These are phyloP conservation scores for Botrytis paeoniae DNA, from an alignment of 2,329 filamentous ascomycete species.

Conservation along the genomic window DNA sequence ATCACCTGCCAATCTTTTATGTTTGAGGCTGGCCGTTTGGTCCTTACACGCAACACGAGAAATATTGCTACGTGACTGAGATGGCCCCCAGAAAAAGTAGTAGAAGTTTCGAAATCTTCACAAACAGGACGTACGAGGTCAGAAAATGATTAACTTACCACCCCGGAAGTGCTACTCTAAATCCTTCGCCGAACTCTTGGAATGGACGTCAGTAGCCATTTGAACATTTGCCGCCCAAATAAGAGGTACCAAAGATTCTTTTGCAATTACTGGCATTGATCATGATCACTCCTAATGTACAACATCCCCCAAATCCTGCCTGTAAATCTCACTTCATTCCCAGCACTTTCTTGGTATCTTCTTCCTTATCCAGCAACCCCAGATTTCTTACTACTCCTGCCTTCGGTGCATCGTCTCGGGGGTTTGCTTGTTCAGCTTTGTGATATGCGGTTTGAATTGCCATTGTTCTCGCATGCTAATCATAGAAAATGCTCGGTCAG, in stretches of 20 bases:
- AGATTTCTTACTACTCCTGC: slow-evolving; percentile 85
- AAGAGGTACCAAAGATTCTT: background rate
- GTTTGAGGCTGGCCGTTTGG: background rate
- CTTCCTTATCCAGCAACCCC: slow-evolving; percentile 78
- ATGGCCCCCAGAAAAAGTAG: background rate
- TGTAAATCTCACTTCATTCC: slow-evolving; percentile 33
- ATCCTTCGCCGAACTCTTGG: too few species aligned
- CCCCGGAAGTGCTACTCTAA: background rate
- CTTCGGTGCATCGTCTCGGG: slow-evolving; percentile 76
- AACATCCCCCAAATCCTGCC: slow-evolving; percentile 22
- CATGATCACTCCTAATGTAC: slow-evolving; percentile 34
- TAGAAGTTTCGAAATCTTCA: background rate
- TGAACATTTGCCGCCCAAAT: background rate
- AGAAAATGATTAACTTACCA: background rate
- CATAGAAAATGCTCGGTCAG: background rate
- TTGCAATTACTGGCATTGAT: slow-evolving; percentile 13
- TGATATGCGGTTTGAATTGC: slow-evolving; percentile 82
- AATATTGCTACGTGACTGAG: background rate
- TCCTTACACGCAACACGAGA: background rate
- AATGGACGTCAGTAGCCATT: background rate
- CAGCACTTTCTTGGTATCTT: slow-evolving; percentile 65
- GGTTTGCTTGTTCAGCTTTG: slow-evolving; percentile 70
- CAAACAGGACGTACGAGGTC: background rate
- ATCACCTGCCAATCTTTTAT: background rate
- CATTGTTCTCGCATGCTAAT: slow-evolving; percentile 67